A percentile compares a stretch with the other conserved stretches of the same genome.
These are phyloP conservation scores for Murraya koenigii DNA, from an alignment of 345 rosid genomes.

Conservation along the genomic window DNA sequence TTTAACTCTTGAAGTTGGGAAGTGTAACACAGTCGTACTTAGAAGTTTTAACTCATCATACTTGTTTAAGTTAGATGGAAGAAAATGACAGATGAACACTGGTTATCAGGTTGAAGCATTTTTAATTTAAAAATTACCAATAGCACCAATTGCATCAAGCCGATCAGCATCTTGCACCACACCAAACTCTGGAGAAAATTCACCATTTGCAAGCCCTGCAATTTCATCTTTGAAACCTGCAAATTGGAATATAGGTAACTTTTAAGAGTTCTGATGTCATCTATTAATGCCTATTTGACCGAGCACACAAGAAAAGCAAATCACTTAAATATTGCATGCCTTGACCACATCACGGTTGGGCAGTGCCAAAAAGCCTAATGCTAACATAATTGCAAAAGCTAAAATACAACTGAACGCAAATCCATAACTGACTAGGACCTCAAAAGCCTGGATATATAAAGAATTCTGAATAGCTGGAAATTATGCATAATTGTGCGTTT, in stretches of 20 bases:
- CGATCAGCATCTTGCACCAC: conserved; percentile 97
- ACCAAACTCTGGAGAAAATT: conserved; percentile 61
- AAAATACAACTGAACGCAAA: neutral
- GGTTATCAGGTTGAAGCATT: neutral
- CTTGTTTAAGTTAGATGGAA: neutral
- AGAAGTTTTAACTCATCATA: neutral
- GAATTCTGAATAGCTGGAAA: neutral
- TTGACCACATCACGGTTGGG: neutral
- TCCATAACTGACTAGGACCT: neutral
- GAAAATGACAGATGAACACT: neutral
- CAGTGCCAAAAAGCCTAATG: neutral
- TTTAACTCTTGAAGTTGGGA: neutral
- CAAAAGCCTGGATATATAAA: neutral
- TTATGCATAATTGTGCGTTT: neutral
- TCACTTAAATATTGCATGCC: neutral
- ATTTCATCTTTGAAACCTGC: conserved; percentile 85
- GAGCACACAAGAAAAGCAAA: neutral
- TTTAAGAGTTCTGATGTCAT: neutral
- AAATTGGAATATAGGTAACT: conserved; percentile 9
- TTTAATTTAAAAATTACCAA: conserved; percentile 43
- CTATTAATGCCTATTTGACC: neutral
- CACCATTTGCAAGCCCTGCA: conserved; percentile 35
- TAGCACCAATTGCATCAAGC: conserved; percentile 89
- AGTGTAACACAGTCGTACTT: neutral
- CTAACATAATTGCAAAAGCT: neutral